phyloP scores from a whole-genome alignment of 1,284 basidiomycete species.

The Chalciporus piperatoides region DNA sequence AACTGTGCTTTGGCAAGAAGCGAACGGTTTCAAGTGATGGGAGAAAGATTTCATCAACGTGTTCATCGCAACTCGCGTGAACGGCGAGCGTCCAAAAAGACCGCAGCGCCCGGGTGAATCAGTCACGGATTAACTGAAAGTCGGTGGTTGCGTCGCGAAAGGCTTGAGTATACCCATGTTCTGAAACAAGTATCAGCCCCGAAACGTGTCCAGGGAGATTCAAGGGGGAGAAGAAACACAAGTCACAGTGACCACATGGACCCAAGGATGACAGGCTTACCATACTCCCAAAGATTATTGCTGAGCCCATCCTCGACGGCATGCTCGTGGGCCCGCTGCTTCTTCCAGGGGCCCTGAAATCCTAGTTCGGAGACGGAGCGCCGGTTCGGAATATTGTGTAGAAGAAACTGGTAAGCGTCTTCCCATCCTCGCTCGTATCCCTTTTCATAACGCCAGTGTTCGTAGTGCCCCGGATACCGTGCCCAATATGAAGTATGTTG shows the following conservation, averaged over 20 bases:
- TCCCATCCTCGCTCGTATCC: conserved; percentile 72
- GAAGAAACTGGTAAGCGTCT: conserved; percentile 56
- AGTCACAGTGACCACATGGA: background rate
- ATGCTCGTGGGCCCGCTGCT: conserved; percentile 46
- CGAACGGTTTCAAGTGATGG: background rate
- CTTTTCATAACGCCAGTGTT: conserved; percentile 64
- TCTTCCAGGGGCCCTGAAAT: conserved; percentile 58
- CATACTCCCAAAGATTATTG: conserved; percentile 58
- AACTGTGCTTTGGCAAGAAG: background rate
- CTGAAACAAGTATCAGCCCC: conserved; percentile 21
- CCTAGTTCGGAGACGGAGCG: conserved; percentile 51
- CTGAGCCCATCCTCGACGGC: conserved; percentile 38
- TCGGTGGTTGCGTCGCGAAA: conserved; percentile 35
- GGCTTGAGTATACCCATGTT: conserved; percentile 55
- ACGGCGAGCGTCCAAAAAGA: background rate
- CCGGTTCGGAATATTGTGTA: conserved; percentile 15
- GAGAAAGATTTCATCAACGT: background rate
- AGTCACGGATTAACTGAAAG: conserved; percentile 29
- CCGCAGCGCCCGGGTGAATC: background rate
- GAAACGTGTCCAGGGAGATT: background rate
- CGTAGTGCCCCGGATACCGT: conserved; percentile 46
- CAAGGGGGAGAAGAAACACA: background rate
- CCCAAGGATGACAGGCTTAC: conserved; percentile 34
- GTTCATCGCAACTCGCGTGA: background rate
- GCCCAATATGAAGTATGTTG: conserved; percentile 60